Evolutionary conservation across 306 rosid species (phyloP).

Genomic region (Sophora flavescens): DNA sequence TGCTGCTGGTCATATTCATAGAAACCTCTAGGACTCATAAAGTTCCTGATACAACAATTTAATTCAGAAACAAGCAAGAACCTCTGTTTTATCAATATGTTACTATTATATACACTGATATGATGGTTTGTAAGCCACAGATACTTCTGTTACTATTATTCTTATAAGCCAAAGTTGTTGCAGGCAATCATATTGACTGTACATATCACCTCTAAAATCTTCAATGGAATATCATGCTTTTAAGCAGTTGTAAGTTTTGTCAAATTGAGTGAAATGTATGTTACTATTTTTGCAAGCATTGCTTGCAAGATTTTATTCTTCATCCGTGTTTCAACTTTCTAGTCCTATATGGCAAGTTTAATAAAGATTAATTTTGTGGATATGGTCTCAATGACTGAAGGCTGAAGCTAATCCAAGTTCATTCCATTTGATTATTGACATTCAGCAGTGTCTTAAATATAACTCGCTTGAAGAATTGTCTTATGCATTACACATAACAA

Average conservation of each 20-base stretch:
- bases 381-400: not conserved
- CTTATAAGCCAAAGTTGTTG: not conserved
- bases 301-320: not conserved
- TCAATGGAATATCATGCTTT: not conserved
- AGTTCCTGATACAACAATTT: slow-evolving; percentile 8
- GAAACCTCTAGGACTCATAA: not conserved
- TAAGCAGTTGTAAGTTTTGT: not conserved
- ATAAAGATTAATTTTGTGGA: not conserved
- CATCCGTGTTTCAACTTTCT: not conserved
- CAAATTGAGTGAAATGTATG: not conserved
- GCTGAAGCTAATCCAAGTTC: not conserved
- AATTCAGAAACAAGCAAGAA: not conserved
- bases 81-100: not conserved
- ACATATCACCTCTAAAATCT: not conserved
- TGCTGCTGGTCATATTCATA: not conserved
- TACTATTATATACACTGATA: not conserved
- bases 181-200: not conserved
- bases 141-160: too few species aligned
- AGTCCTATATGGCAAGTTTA: not conserved
- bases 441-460: not conserved
- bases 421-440: not conserved
- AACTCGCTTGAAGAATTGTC: not conserved
- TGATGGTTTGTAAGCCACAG: not conserved
- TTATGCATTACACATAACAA: not conserved
- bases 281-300: not conserved